Evolutionary conservation across 352 stramenopile species (phyloP).

Genomic region (Phytophthora meadii): DNA sequence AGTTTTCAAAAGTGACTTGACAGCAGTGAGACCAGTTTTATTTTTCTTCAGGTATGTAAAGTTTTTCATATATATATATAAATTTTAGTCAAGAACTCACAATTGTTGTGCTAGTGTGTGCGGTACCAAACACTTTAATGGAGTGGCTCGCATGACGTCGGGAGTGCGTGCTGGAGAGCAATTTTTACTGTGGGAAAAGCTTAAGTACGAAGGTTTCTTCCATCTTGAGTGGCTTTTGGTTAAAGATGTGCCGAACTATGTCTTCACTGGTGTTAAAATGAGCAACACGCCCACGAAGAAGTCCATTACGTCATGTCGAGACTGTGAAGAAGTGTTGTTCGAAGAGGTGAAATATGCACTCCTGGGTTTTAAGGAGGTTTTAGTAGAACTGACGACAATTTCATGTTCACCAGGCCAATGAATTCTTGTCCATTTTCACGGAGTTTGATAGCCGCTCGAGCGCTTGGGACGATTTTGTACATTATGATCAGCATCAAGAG

Average conservation of each 20-base stretch:
- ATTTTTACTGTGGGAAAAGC: constrained; percentile 84
- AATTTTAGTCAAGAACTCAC: constrained; percentile 11
- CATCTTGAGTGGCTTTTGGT: constrained; percentile 84
- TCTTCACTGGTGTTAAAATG: constrained; percentile 81
- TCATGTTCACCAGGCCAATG: constrained; percentile 50
- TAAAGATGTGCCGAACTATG: constrained; percentile 85
- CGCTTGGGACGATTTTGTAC: constrained; percentile 76
- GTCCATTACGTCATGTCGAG: constrained; percentile 78
- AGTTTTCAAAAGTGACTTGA: constrained; percentile 75
- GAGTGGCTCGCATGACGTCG: constrained; percentile 84
- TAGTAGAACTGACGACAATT: constrained; percentile 9
- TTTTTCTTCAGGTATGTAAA: constrained; percentile 79
- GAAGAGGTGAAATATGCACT: constrained; percentile 54
- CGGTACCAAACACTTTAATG: constrained; percentile 77
- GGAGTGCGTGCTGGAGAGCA: constrained; percentile 48
- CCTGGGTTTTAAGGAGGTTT: not conserved
- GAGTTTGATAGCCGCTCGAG: constrained; percentile 62
- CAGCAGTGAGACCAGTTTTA: constrained; percentile 66
- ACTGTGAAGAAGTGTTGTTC: constrained; percentile 81
- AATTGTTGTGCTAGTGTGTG: constrained; percentile 55
- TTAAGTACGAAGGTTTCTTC: constrained; percentile 86
- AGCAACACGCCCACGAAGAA: constrained; percentile 83
- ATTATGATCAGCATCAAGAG: constrained; percentile 68
- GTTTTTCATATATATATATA: not conserved
- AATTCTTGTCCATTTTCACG: constrained; percentile 71